Evolutionary conservation across 2,329 filamentous ascomycete genomes (phyloP), one percentile per base, ranked within the genome.

Genomic region (Botrytis porri): DNA sequence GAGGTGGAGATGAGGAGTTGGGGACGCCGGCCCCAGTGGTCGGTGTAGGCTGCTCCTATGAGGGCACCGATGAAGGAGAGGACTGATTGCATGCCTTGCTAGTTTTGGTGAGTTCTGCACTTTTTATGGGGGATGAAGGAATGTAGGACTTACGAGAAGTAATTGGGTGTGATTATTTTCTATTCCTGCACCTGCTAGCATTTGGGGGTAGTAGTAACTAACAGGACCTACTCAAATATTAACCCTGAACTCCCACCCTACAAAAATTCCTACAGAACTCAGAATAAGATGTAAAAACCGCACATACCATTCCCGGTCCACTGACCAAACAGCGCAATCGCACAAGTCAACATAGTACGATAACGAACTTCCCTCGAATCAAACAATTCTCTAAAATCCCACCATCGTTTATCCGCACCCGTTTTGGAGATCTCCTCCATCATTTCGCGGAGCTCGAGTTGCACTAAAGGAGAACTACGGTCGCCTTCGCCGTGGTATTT

Each of bases 401-500:
- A 81, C 78, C 77, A 80, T 14, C 76, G 75, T 69, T 81, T 81
- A 63, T 81, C 80, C 0, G 78, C 76, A 20, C 73, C 78, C 29
- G 79, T 74, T 22, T 74, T 76, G 9, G 74, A 70, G 60, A 80
- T 79, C 69, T 80, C 76, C 35, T 74, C 41, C 16, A 71, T 69
- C 79, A 80, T 80, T 73, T 81, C 78, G 4, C 73, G 74, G n/a
- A 79, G 74, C 39, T 79, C 75, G 5, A 80, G 75, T 43, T 78
- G 75, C 22, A 80, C 79, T 16, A 81, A 77, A 9, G 79, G 70
- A 20, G 70, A 72, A 12, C 66, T 3, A 4, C 43, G 61, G 1
- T 71, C 9, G 10, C 61, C 85, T 71, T 85, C 84, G 25, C 86
- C 84, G 76, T 90, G 90, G 76, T 88, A 89, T 73, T 86, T 86